phyloP scores from a whole-genome alignment of 1,284 basidiomycete genomes.

The Phlebopus sp. region DNA sequence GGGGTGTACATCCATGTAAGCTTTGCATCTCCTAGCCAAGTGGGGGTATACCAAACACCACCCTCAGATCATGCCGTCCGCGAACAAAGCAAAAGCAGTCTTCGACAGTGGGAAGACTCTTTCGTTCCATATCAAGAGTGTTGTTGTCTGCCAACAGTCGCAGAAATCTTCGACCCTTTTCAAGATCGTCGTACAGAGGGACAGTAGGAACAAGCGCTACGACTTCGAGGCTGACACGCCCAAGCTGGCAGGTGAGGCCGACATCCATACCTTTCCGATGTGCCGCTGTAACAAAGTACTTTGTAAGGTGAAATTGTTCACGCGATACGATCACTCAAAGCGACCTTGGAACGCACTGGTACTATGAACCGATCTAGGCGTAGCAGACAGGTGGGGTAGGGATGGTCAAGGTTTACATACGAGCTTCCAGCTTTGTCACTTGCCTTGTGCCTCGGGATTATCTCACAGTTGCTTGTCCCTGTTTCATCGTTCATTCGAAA shows the following conservation, averaged over 20 bases:
- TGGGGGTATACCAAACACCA: not conserved
- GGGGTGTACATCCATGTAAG: conserved; percentile 91
- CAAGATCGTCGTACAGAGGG: conserved; percentile 76
- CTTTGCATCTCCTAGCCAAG: conserved; percentile 8
- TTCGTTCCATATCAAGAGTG: conserved; percentile 89
- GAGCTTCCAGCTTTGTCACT: too few species aligned
- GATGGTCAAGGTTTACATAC: not conserved
- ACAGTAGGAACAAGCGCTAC: conserved; percentile 84
- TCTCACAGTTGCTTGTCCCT: too few species aligned
- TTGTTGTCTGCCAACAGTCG: conserved; percentile 82
- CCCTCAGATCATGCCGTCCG: conserved; percentile 81
- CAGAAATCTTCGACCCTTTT: conserved; percentile 80
- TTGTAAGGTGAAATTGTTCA: conserved; percentile 66
- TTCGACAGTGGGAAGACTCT: conserved; percentile 88
- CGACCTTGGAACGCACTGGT: conserved; percentile 54
- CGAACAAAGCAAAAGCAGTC: conserved; percentile 77
- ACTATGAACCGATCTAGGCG: conserved; percentile 55
- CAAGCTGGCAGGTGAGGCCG: conserved; percentile 68
- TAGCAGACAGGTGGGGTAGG: conserved; percentile 47
- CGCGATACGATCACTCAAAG: conserved; percentile 59
- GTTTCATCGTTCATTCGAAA: too few species aligned
- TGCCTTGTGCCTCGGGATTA: too few species aligned
- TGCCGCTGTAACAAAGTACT: not conserved
- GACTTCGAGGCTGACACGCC: conserved; percentile 95
- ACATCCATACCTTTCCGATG: not conserved